Base-by-base conservation (phyloP, 169 alveolate genomes). In the Theileria orientalis region DNA sequence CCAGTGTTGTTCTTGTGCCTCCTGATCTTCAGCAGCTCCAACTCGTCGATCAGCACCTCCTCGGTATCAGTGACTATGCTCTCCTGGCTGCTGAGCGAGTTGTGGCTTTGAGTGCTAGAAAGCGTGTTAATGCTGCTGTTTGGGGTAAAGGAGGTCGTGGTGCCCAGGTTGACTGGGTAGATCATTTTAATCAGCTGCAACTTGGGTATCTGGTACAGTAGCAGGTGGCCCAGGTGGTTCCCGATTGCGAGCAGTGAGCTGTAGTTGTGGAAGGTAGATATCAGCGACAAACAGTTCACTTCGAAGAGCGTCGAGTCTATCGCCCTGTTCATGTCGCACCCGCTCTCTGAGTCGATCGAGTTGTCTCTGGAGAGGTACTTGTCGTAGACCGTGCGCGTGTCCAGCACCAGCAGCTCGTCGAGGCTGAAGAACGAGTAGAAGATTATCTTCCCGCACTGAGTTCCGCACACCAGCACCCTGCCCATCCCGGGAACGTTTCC, bases 401-500 rank as follows among this genome's bases (percentile, higher is more conserved):
- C 89, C 44, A 85, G 76, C 44, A 78, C 82, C n/a, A 85, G 42
- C 49, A 85, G 80, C 40, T 89, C 84, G 52, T 90, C 92, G 59
- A 90, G 85, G 35, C 61, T 74, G 14, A 67, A 87, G 25, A 74
- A 59, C 42, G 74, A 74, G 67, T 90, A 78, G 30, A 90, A 70
- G 41, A 90, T 37, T 19, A 90, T 74, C 68, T 54, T 78, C 0
- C 94, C 94, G 51, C 83, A 83, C 79, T 90, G 94, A 14, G 88
- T 63, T 0, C 91, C 94, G 64, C 88, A 84, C 9, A 85, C 68
- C 23, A 70, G 74, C 0, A 83, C 84, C 59, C 83, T 76, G 0
- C 94, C 94, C 19, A 85, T 90, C 9, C 94, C 94, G 5, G 82
- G 92, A 35, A 90, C 86, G 42, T 84, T 83, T 0, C 94, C 94